Base-by-base conservation (phyloP, 2,329 filamentous ascomycete genomes). In the Verticillium dahliae region DNA sequence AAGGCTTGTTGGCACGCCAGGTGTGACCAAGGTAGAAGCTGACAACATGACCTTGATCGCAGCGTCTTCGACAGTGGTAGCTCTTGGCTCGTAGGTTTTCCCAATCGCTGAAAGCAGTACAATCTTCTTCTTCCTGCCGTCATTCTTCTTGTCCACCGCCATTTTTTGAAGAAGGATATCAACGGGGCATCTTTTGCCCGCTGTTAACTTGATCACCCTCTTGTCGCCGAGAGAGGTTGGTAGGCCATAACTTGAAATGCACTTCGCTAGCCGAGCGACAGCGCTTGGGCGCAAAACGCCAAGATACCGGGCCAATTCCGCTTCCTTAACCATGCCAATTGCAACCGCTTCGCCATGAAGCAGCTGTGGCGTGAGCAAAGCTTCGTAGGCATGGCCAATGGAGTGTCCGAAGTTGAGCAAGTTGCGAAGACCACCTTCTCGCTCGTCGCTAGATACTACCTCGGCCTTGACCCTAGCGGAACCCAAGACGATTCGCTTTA, bases 81-180 rank as follows among this genome's bases (percentile, higher is more conserved):
- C 95, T 73, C 89, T 90, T 60, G 87, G 89, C 77, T 99, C 95
- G 70, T 94, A 78, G 0, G 92, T 96, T 69, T 89, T 86, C 62
- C 95, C 95, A 71, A 99, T 96, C 13, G 90, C 90, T 1, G 92
- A 93, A 11, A 99, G 81, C 7, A 99, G 84, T 6, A 97, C 94
- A 65, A 99, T 90, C 77, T 97, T 98, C 82, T 99, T 99, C 75
- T 94, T 92, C 62, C 85, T 85, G 1, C 95, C 95, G 55, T 96
- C 90, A 67, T 99, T 99, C 81, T 99, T 99, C 84, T 99, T 99
- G 77, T 99, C 95, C 9, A 99, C 90, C 0, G 90, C 92, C 95
- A 99, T 99, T 73, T 96, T 96, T 67, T 89, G 84, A 61, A 99
- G 82, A 59, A 99, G 77, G 39, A 90, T 84, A 68, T 97, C 91